A percentile compares a stretch with the other conserved stretches of the same genome.
Conservation (phyloP, 1,284 basidiomycete species). For the Cryptococcus wingfieldii region DNA sequence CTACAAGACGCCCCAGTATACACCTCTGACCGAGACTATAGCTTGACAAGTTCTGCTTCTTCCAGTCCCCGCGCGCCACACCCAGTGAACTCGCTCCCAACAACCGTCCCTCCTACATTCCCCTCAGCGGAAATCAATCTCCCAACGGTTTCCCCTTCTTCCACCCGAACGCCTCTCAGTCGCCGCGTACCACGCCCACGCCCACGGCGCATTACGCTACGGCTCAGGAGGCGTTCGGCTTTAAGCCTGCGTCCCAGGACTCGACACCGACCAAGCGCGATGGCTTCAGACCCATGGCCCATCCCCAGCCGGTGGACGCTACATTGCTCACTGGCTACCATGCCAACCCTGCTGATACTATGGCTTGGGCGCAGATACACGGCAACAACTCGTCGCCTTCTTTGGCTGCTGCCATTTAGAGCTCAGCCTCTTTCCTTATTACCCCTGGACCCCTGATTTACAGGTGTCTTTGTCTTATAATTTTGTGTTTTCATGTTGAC, state of each 20-base stretch:
- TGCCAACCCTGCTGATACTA: constrained; percentile 6
- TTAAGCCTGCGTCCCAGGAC: neutral
- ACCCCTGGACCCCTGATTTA: neutral
- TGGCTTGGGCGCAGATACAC: constrained; percentile 7
- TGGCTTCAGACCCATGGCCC: neutral
- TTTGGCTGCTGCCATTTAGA: constrained; percentile 6
- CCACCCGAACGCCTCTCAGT: constrained; percentile 14
- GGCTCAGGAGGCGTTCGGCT: constrained; percentile 28
- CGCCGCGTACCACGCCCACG: constrained; percentile 20
- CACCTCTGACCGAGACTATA: constrained; percentile 8
- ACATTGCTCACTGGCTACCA: constrained; percentile 2
- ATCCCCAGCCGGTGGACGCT: neutral
- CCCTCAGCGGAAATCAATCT: constrained; percentile 23
- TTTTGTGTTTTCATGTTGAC: neutral
- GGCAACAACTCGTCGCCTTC: constrained; percentile 10
- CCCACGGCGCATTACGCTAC: constrained; percentile 24
- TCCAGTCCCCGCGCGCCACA: constrained; percentile 35
- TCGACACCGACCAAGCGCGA: constrained; percentile 1
- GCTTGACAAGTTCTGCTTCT: constrained; percentile 50
- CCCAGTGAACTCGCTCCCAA: constrained; percentile 20
- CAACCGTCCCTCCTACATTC: constrained; percentile 20
- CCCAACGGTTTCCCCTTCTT: constrained; percentile 38
- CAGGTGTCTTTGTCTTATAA: neutral
- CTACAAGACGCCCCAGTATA: neutral
- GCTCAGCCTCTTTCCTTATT: neutral